Base-by-base conservation (phyloP, 345 rosid genomes). In the Eucalyptus marginata region DNA sequence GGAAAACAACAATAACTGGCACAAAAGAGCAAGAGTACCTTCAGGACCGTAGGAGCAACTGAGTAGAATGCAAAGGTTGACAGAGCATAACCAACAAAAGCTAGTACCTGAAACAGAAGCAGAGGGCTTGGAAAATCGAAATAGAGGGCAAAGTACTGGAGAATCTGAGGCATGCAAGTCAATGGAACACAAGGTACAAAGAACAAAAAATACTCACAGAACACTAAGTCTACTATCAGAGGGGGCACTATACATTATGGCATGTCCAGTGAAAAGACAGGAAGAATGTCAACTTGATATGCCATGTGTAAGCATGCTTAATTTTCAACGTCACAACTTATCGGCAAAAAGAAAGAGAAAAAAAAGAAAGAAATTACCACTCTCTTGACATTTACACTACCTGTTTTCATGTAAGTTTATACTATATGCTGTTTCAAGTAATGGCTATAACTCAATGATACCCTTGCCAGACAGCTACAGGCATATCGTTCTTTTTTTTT, bases 21-120 rank as follows among this genome's bases (percentile, higher is more conserved):
- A 49, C 52, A 49, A 29, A 76, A 44, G 56, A 87, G 71, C 64
- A 52, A 80, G 88, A 16, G 89, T 54, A 94, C 94, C 95, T 92
- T 92, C 20, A 94, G 91, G 80, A 94, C 94, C 44, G 91, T 89
- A 36, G 96, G 95, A 59, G 89, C 44, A 10, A 90, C 13, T 22
- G 93, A 5, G 89, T 94, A 95, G 93, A 92, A 93, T 80, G 81
- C 22, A 79, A 94, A 93, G 49, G 87, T 14, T 16, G 94, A 29
- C 3, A 89, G 14, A 18, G 94, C 44, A 68, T 91, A 95, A 49
- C 94, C 96, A 7, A 84, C 81, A 16, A 92, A n/a, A 13, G 92
- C 93, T 88, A 94, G 49, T 22, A 92, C 87, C 96, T 93, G 94
- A 40, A 76, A 76, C 29, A 76, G 47, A 76, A 76, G 29, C 84